Conservation (phyloP, 192 early-diverging fungal species). For the Helicostylum pulchrum region DNA sequence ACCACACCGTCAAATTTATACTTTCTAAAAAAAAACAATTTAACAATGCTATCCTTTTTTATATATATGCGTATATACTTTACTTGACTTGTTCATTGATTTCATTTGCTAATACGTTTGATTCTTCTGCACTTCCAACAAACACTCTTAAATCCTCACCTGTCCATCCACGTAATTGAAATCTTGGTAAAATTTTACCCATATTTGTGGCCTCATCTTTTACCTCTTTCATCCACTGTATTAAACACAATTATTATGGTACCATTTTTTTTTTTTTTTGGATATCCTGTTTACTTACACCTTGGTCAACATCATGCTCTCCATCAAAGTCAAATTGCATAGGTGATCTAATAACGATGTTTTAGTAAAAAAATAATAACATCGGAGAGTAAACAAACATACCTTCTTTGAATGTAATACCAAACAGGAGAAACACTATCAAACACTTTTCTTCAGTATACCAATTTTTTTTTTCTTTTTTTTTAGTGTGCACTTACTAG, state of each 20-base stretch:
- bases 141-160: constrained; percentile 22
- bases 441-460: not conserved
- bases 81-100: constrained; percentile 31
- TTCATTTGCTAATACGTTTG: constrained; percentile 13
- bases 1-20: constrained; percentile 37
- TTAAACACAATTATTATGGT: not conserved
- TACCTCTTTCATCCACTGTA: constrained; percentile 40
- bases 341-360: not conserved
- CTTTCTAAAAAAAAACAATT: constrained; percentile 14
- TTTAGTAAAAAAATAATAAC: not conserved
- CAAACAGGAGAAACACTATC: constrained; percentile 38
- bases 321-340: constrained; percentile 25
- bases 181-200: constrained; percentile 39
- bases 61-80: not conserved
- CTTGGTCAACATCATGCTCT: constrained; percentile 37
- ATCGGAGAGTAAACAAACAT: not conserved
- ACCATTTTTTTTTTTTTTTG: not conserved
- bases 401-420: constrained; percentile 36
- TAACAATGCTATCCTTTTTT: not conserved
- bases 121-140: constrained; percentile 17
- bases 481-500: constrained; percentile 24
- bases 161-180: constrained; percentile 31
- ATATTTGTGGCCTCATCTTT: constrained; percentile 14
- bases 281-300: constrained; percentile 18
- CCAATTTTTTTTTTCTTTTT: not conserved